Evolutionary conservation across 129 eudicot genomes (phyloP), one percentile per base, ranked within the genome.

Genomic region (Flaveria ramosissima): DNA sequence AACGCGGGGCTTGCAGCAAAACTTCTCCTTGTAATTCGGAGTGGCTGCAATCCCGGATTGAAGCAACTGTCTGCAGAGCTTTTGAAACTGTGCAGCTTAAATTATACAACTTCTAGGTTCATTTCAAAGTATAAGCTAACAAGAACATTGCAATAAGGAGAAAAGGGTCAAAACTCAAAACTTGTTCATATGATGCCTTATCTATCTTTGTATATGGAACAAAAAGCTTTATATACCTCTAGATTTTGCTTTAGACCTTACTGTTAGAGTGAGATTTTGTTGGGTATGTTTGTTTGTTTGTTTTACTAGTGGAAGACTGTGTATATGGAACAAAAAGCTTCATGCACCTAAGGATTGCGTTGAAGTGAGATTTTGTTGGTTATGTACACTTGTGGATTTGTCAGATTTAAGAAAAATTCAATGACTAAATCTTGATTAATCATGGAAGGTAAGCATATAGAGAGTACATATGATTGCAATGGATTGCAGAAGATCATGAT

Each of bases 81-180:
- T 21, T 59, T 23, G 65, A 59, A 21, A 59, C 1, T 21, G 13
- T 59, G 65, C 8, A 59, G 39, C 65, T 11, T 21, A 9, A 59
- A 23, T 11, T 59, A 14, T 23, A 59, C n/a, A 27, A 27, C 32
- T 27, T 9, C 65, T 7, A 21, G 24, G 24, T 59, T 59, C 65
- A 59, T 59, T 59, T 59, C 65, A 59, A 59, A 23, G 65, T 59
- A 39, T 59, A 59, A 59, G 65, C 32, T 59, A 59, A 59, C 65
- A 59, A 59, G 65, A 12, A 59, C 65, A 61, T 79, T 92, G 72
- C 90, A 87, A 83, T 87, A 88, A 92, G 24, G 70, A 30, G 12
- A 57, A 74, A 19, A 69, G 30, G 74, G 64, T 70, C 51, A 57
- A 27, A 27, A 27, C 32, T 65, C 30, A 46, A 17, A 55, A 59